Base-by-base conservation (phyloP, 257 asterid species). In the Eucommia ulmoides region DNA sequence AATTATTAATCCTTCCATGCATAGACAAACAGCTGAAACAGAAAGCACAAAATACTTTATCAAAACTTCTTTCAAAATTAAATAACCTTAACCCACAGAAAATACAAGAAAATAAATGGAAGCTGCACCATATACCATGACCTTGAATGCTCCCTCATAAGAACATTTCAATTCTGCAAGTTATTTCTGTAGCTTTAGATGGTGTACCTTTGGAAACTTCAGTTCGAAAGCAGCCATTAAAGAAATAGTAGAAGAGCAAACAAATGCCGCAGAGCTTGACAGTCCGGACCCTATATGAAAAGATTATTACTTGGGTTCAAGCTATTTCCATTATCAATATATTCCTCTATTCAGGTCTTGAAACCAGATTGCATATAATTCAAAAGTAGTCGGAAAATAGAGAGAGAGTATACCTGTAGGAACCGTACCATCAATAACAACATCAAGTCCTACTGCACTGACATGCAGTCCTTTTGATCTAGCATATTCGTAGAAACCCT, bases 251-350 rank as follows among this genome's bases (percentile, higher is more conserved):
- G 99, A 63, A 33, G 95, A 86, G 79, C 99, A 91, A 60, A 86
- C 99, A 72, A 91, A 83, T 50, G 96, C 96, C 54, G 99, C 96
- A 62, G 99, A 91, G 76, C 99, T 91, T 19, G 99, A 91, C 50
- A 91, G 72, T 47, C 99, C 99, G 55, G 99, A 91, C 29, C 97
- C 96, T 91, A 64, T 49, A 68, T 9, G 26, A 62, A 45, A 44
- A 52, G 24, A 23, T 33, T 33, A 19, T 22, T 29, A 24, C 21
- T 17, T 29, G 44, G 22, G 45, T 22, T 23, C 20, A 7, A 29
- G 17, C 17, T 12, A 33, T 52, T 48, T 12, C 33, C 25, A 41
- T 8, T 19, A 45, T 42, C 35, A 51, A 18, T 18, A 54, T 21
- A 23, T 18, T 9, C 50, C 54, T 42, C 33, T 26, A 18, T 7